phyloP scores from a whole-genome alignment of 2,329 filamentous ascomycete species.

The Calonectria pauciramosa region DNA sequence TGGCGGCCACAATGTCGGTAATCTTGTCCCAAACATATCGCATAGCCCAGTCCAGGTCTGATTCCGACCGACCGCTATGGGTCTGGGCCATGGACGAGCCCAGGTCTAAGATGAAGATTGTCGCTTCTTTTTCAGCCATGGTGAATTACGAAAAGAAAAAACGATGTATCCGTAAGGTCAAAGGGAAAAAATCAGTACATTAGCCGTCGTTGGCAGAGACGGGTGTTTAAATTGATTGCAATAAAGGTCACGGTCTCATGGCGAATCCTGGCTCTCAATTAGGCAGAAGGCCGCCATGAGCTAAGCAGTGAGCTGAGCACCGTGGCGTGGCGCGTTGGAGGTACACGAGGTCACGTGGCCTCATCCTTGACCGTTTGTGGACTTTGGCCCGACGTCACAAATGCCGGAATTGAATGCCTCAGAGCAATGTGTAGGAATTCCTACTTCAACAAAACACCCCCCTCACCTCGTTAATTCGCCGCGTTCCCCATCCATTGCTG shows the following conservation, averaged over 20 bases:
- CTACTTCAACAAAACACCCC: background rate
- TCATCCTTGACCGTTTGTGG: background rate
- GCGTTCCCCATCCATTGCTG: constrained; percentile 10
- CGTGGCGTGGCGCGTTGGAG: constrained; percentile 36
- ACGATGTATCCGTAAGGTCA: background rate
- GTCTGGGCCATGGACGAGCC: constrained; percentile 85
- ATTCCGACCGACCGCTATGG: constrained; percentile 78
- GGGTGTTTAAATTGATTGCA: constrained; percentile 32
- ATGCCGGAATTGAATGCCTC: background rate
- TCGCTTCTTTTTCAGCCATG: constrained; percentile 96
- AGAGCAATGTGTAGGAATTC: background rate
- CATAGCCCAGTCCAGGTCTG: constrained; percentile 91
- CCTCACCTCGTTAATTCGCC: background rate
- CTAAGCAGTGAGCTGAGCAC: constrained; percentile 33
- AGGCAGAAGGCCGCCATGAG: constrained; percentile 44
- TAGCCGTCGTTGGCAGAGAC: background rate
- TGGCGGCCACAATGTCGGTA: constrained; percentile 76
- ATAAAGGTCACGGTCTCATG: constrained; percentile 31
- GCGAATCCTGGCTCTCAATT: constrained; percentile 40
- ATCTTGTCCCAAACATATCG: constrained; percentile 95
- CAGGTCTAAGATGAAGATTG: constrained; percentile 91
- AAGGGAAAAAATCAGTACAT: background rate
- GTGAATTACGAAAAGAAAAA: constrained; percentile 39
- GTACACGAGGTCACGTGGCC: constrained; percentile 50
- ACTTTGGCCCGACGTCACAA: constrained; percentile 24